These are phyloP conservation scores for Citrus inodora DNA, from an alignment of 345 rosid genomes.

Conservation along the genomic window DNA sequence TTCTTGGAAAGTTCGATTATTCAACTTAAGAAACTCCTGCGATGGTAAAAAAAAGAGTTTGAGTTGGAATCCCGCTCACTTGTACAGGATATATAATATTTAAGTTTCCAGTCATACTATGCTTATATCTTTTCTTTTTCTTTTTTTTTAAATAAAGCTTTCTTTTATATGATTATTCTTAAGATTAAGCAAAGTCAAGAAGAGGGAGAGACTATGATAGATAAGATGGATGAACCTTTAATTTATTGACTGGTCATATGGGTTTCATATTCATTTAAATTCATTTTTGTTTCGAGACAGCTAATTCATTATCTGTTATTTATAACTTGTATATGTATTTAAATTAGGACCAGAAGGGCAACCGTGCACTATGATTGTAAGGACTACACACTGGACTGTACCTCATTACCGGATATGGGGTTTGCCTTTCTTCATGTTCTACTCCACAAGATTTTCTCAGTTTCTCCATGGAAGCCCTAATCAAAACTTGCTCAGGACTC, in stretches of 20 bases:
- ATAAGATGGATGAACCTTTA: background rate
- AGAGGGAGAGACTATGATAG: background rate
- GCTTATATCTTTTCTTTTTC: no score
- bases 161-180: background rate
- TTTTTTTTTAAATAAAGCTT: background rate
- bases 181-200: background rate
- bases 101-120: no score
- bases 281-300: background rate
- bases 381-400: conserved; percentile 77
- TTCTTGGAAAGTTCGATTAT: background rate
- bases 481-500: conserved; percentile 48
- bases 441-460: conserved; percentile 81
- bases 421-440: conserved; percentile 81
- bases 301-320: no score
- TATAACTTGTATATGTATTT: background rate
- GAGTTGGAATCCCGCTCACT: no score
- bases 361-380: conserved; percentile 73
- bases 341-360: conserved; percentile 52
- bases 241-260: background rate
- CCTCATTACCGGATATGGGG: conserved; percentile 93
- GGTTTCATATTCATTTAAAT: background rate
- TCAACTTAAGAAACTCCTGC: no score
- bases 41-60: no score
- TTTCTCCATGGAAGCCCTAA: conserved; percentile 72
- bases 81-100: background rate